Conservation (phyloP, 169 alveolate species). For the Plasmodium coatneyi region DNA sequence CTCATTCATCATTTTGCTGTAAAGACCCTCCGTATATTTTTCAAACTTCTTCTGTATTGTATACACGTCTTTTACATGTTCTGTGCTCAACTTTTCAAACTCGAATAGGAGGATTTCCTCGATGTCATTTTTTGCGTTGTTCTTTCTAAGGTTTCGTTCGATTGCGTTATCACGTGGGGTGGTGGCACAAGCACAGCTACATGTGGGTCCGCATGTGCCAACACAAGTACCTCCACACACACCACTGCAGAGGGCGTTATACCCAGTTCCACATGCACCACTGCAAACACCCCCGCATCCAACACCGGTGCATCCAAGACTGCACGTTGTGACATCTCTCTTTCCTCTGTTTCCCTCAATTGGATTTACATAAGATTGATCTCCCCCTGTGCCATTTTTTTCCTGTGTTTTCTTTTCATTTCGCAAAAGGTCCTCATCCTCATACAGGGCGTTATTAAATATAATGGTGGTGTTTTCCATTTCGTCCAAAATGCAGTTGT, state of each 20-base stretch:
- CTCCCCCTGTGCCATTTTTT: not conserved
- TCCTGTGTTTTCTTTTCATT: not conserved
- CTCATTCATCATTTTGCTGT: constrained; percentile 4
- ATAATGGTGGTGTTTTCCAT: not conserved
- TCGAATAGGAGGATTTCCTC: constrained; percentile 36
- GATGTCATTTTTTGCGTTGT: constrained; percentile 23
- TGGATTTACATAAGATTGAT: not conserved
- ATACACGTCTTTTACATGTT: not conserved
- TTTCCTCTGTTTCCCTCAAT: not conserved
- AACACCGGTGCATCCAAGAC: not conserved
- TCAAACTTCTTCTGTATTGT: not conserved
- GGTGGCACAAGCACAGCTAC: not conserved
- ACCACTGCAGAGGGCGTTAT: not conserved
- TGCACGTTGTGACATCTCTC: not conserved
- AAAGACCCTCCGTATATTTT: not conserved
- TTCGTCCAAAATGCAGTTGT: constrained; percentile 11
- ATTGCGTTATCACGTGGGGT: not conserved
- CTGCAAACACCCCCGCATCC: not conserved
- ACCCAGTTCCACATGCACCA: not conserved
- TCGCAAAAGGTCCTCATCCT: not conserved
- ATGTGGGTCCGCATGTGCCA: not conserved
- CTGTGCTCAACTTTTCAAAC: constrained; percentile 24
- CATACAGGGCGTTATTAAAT: not conserved
- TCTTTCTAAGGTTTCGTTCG: not conserved
- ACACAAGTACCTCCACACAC: not conserved